A percentile compares a stretch with the other conserved stretches of the same genome.
Conservation (phyloP, 2,329 filamentous ascomycete genomes). For the Ceratocystis smalleyi region DNA sequence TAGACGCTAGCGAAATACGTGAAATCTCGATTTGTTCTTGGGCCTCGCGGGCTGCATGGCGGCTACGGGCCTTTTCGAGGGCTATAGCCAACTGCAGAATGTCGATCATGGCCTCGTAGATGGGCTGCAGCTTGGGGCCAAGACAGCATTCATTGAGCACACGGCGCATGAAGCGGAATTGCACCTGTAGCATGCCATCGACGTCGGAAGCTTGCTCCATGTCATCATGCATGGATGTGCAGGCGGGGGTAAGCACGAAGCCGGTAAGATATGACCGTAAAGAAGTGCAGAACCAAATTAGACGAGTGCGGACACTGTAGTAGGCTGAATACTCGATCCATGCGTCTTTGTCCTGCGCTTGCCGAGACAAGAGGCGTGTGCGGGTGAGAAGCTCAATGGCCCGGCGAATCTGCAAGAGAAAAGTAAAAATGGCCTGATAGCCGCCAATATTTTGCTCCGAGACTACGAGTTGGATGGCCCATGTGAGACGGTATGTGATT, state of each 20-base stretch:
- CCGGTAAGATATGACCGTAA: conserved; percentile 63
- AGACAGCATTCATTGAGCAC: conserved; percentile 56
- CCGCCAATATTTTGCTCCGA: conserved; percentile 44
- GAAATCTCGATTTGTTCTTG: conserved; percentile 28
- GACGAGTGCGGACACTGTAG: conserved; percentile 47
- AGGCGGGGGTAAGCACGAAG: conserved; percentile 51
- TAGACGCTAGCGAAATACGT: conserved; percentile 26
- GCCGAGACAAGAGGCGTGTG: conserved; percentile 31
- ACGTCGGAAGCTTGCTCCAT: conserved; percentile 53
- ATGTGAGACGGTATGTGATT: conserved; percentile 52
- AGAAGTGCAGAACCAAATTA: conserved; percentile 64
- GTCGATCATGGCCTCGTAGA: conserved; percentile 57
- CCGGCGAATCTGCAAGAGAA: conserved; percentile 63
- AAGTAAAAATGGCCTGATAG: conserved; percentile 59
- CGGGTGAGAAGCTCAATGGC: conserved; percentile 51
- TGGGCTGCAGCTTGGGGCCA: conserved; percentile 49
- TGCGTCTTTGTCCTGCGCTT: conserved; percentile 24
- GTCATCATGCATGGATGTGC: conserved; percentile 37
- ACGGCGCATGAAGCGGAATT: conserved; percentile 46
- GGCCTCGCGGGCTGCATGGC: conserved; percentile 26
- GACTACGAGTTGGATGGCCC: conserved; percentile 57
- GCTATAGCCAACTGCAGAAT: conserved; percentile 59
- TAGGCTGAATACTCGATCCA: conserved; percentile 34
- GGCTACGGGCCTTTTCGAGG: conserved; percentile 45
- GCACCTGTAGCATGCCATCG: conserved; percentile 62